A percentile compares a stretch with the other conserved stretches of the same genome.
phyloP scores from a whole-genome alignment of 2,329 filamentous ascomycete species.

The Fusarium goolgardi region DNA sequence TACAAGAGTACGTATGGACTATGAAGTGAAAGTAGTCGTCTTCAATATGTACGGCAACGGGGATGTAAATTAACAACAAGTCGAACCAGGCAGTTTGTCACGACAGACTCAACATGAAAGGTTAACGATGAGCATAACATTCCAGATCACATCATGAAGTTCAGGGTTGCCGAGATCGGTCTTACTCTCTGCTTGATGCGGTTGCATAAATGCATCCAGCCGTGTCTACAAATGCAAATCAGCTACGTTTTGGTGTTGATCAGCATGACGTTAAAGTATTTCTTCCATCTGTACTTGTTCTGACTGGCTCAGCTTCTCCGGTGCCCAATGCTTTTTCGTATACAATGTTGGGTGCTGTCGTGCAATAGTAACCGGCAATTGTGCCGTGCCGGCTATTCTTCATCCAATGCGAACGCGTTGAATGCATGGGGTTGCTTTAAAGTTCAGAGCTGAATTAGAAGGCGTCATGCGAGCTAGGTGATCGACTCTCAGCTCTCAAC shows the following conservation, averaged over 20 bases:
- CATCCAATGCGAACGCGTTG: background rate
- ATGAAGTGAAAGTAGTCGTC: too few species aligned
- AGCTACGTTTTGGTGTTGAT: background rate
- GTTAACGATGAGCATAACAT: fast-evolving
- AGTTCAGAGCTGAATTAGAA: background rate
- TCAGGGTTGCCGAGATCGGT: background rate
- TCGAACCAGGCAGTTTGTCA: background rate
- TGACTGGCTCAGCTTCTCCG: background rate
- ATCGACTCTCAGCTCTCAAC: background rate
- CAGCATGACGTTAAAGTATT: background rate
- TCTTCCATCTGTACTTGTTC: fast-evolving
- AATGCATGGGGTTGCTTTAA: fast-evolving
- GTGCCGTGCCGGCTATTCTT: background rate
- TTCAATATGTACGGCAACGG: background rate
- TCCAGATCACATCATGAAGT: background rate
- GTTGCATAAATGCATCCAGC: background rate
- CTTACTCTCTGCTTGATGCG: background rate
- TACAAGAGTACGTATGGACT: too few species aligned
- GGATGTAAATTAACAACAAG: background rate
- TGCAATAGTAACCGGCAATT: background rate
- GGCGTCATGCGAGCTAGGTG: background rate
- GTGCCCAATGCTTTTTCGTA: fast-evolving
- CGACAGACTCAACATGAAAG: background rate
- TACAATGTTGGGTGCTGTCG: too few species aligned
- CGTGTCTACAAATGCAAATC: background rate